These are phyloP conservation scores for Candida argentea DNA, from an alignment of 805 yeast genomes.

Conservation along the genomic window DNA sequence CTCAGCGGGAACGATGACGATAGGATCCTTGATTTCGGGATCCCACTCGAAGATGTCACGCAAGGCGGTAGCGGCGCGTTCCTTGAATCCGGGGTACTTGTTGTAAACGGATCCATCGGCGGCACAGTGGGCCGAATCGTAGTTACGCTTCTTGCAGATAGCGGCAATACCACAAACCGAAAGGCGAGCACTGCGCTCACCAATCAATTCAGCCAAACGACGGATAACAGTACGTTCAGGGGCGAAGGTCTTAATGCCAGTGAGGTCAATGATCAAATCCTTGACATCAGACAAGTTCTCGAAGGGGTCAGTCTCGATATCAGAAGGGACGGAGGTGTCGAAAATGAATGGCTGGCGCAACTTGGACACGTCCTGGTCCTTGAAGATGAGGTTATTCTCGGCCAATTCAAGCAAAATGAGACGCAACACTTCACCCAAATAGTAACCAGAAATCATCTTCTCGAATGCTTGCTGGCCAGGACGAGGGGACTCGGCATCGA, in stretches of 20 bases:
- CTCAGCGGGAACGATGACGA: constrained; percentile 82
- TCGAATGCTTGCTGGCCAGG: constrained; percentile 95
- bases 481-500: constrained; percentile 84
- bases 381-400: constrained; percentile 54
- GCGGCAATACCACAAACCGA: constrained; percentile 95
- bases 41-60: constrained; percentile 84
- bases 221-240: constrained; percentile 79
- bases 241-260: constrained; percentile 56
- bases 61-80: constrained; percentile 80
- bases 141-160: constrained; percentile 75
- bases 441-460: constrained; percentile 96
- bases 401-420: constrained; percentile 66
- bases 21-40: constrained; percentile 61
- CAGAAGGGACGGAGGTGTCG: constrained; percentile 86
- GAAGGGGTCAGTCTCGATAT: constrained; percentile 81
- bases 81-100: constrained; percentile 85
- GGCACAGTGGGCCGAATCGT: constrained; percentile 75
- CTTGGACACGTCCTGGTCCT: constrained; percentile 54
- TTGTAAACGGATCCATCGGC: constrained; percentile 96
- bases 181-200: constrained; percentile 86
- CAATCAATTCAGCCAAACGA: constrained; percentile 75
- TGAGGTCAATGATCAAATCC: constrained; percentile 47
- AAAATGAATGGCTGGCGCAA: constrained; percentile 58
- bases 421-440: constrained; percentile 86
- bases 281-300: constrained; percentile 72